Evolutionary conservation across 2,329 filamentous ascomycete genomes (phyloP).

Genomic region (Hymenoscyphus scutula): DNA sequence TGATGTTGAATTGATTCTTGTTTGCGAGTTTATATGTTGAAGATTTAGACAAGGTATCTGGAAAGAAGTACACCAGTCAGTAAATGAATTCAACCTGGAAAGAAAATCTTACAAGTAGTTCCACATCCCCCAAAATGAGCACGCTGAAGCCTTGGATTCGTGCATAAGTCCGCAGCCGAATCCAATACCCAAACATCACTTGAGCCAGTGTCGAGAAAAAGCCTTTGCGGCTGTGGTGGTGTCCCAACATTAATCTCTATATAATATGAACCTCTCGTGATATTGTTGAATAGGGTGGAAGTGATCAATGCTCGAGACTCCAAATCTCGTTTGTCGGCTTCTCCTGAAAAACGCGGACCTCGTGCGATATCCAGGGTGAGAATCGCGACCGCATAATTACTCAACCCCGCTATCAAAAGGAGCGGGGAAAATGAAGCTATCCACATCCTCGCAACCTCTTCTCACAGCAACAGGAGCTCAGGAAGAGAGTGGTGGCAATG

Average conservation of each 20-base stretch:
- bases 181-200: slow-evolving; percentile 56
- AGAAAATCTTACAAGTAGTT: slow-evolving; percentile 43
- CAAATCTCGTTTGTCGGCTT: background rate
- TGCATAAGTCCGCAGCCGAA: slow-evolving; percentile 37
- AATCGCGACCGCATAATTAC: background rate
- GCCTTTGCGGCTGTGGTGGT: slow-evolving; percentile 51
- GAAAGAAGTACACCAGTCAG: background rate
- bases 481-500: background rate
- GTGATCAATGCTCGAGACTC: slow-evolving; percentile 19
- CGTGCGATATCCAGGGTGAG: slow-evolving; percentile 5
- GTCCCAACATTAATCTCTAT: slow-evolving; percentile 55
- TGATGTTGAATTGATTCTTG: slow-evolving; percentile 50
- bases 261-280: slow-evolving; percentile 48
- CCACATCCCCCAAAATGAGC: slow-evolving; percentile 35
- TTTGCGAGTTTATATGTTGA: slow-evolving; percentile 46
- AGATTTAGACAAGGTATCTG: slow-evolving; percentile 51
- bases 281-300: slow-evolving; percentile 44
- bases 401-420: background rate
- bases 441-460: slow-evolving; percentile 1
- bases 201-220: slow-evolving; percentile 61
- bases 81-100: slow-evolving; percentile 21
- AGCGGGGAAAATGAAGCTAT: background rate
- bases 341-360: background rate
- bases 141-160: slow-evolving; percentile 12
- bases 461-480: background rate